These are phyloP conservation scores for Teunomyces cretensis DNA, from an alignment of 805 yeast genomes.

Conservation along the genomic window DNA sequence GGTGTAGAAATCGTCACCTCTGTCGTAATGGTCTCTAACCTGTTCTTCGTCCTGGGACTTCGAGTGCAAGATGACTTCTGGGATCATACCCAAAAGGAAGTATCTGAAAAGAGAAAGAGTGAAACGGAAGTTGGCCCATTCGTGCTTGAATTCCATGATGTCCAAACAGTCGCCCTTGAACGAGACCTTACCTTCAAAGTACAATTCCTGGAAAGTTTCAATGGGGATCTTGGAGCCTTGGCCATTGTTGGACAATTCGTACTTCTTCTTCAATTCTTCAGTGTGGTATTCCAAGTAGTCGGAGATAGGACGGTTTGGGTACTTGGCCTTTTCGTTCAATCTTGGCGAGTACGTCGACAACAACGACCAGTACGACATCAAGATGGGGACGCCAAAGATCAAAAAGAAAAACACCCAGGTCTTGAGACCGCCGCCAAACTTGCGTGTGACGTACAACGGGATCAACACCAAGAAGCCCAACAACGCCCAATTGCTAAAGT, in stretches of 20 bases:
- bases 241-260: conserved; percentile 49
- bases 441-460: conserved; percentile 63
- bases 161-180: conserved; percentile 89
- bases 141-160: conserved; percentile 82
- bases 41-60: conserved; percentile 95
- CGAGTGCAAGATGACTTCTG: conserved; percentile 89
- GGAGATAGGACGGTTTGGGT: conserved; percentile 77
- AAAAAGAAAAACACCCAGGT: conserved; percentile 62
- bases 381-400: conserved; percentile 62
- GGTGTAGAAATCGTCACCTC: conserved; percentile 92
- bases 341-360: conserved; percentile 78
- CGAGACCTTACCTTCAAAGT: conserved; percentile 77
- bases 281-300: conserved; percentile 82
- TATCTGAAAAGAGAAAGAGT: conserved; percentile 74
- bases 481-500: conserved; percentile 64
- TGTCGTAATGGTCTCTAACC: conserved; percentile 92
- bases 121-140: conserved; percentile 83
- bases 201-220: conserved; percentile 89
- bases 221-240: conserved; percentile 75
- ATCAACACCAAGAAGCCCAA: conserved; percentile 49
- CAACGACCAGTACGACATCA: conserved; percentile 81
- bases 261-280: conserved; percentile 42
- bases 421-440: conserved; percentile 68
- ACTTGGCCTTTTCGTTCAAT: conserved; percentile 69
- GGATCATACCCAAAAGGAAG: conserved; percentile 84